These are phyloP conservation scores for Colletotrichum acutatum DNA, from an alignment of 2,329 filamentous ascomycete genomes.

Conservation along the genomic window DNA sequence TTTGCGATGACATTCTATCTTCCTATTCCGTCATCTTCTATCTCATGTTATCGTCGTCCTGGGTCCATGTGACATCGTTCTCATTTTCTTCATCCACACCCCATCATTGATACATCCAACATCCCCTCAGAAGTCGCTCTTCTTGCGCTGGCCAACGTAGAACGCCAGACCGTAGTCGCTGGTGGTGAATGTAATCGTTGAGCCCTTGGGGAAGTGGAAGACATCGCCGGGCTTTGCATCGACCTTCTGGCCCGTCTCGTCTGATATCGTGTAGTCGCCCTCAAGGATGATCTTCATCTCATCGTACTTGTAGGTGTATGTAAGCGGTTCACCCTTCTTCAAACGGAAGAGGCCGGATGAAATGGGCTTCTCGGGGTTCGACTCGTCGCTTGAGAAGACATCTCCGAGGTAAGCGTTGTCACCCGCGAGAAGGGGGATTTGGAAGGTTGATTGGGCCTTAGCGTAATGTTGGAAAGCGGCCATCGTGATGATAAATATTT, in stretches of 20 bases:
- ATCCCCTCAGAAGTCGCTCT: slow-evolving; percentile 41
- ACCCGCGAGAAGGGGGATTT: slow-evolving; percentile 73
- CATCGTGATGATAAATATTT: slow-evolving; percentile 41
- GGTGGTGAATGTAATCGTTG: slow-evolving; percentile 74
- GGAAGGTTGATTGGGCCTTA: slow-evolving; percentile 68
- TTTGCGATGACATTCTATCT: neutral
- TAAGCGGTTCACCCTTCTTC: slow-evolving; percentile 73
- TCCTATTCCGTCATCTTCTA: neutral
- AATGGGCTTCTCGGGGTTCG: slow-evolving; percentile 68
- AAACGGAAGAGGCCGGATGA: slow-evolving; percentile 74
- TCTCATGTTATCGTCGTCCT: neutral
- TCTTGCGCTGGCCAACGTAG: slow-evolving; percentile 57
- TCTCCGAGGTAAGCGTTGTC: slow-evolving; percentile 77
- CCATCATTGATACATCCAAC: no score
- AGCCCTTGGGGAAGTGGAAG: slow-evolving; percentile 75
- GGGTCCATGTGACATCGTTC: no score
- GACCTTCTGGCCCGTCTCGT: slow-evolving; percentile 70
- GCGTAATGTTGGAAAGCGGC: slow-evolving; percentile 62
- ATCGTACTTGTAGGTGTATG: slow-evolving; percentile 77
- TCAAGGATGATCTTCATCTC: slow-evolving; percentile 81
- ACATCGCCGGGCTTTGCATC: slow-evolving; percentile 71
- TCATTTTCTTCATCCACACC: rapidly evolving
- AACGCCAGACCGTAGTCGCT: slow-evolving; percentile 70
- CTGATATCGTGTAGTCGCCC: slow-evolving; percentile 72
- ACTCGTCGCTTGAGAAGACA: slow-evolving; percentile 65